These are phyloP conservation scores for Diutina mesorugosa DNA, from an alignment of 1,139 yeast genomes.

Conservation along the genomic window DNA sequence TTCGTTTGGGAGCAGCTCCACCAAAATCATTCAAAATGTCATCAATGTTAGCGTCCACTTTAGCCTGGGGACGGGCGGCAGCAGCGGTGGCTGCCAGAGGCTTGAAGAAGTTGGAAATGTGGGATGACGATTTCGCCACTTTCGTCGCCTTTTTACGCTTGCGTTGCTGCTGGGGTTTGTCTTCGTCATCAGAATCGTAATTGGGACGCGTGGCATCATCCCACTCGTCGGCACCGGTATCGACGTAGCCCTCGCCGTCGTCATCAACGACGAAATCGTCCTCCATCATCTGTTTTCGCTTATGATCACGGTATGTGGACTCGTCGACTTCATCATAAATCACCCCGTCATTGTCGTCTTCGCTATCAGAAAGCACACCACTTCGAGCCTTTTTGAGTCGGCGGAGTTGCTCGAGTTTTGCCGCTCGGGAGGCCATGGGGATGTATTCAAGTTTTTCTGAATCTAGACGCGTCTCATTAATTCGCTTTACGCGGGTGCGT, in stretches of 20 bases:
- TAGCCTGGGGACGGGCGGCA: constrained; percentile 5
- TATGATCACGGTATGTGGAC: constrained; percentile 59
- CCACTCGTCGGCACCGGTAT: constrained; percentile 88
- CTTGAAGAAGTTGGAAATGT: constrained; percentile 38
- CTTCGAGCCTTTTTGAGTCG: constrained; percentile 19
- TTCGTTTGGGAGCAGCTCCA: constrained; percentile 6
- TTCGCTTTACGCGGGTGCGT: background rate
- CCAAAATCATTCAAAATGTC: constrained; percentile 33
- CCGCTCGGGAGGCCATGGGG: background rate
- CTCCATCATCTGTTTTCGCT: constrained; percentile 66
- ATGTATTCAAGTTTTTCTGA: background rate
- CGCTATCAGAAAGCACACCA: constrained; percentile 17
- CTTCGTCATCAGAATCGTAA: constrained; percentile 44
- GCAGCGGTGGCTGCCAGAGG: constrained; percentile 3
- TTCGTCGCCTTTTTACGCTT: constrained; percentile 19
- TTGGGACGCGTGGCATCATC: constrained; percentile 38
- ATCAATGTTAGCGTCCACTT: constrained; percentile 26
- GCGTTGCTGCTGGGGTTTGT: constrained; percentile 14
- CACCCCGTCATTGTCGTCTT: constrained; percentile 21
- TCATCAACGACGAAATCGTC: constrained; percentile 95
- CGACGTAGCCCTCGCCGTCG: constrained; percentile 81
- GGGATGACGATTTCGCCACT: constrained; percentile 27
- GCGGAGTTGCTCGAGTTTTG: constrained; percentile 21
- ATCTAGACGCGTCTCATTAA: background rate
- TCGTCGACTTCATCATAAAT: constrained; percentile 87